Evolutionary conservation across 805 yeast genomes (phyloP).

Genomic region (Starmera pachycereana): DNA sequence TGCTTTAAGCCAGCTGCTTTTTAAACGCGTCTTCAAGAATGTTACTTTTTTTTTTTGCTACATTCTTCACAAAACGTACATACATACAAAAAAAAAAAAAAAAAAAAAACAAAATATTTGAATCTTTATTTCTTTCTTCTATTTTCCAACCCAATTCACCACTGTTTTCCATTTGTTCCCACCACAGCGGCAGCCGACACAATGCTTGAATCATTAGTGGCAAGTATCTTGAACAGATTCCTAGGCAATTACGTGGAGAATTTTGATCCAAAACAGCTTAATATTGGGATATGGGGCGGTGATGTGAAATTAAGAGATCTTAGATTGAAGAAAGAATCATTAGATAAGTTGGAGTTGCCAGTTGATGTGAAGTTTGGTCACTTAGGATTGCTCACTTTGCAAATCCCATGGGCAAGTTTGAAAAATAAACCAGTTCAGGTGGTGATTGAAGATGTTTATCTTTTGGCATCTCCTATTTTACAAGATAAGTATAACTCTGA

Average conservation of each 20-base stretch:
- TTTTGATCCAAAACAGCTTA: slow-evolving; percentile 89
- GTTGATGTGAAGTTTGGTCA: slow-evolving; percentile 83
- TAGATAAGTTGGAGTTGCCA: slow-evolving; percentile 81
- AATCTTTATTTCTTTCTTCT: no score
- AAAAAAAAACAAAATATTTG: no score
- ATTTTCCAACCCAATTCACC: no score
- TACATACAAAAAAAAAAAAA: no score
- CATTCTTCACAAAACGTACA: no score
- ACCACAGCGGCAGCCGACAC: not conserved
- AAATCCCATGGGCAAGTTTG: slow-evolving; percentile 94
- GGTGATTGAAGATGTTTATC: slow-evolving; percentile 73
- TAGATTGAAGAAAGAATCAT: slow-evolving; percentile 74
- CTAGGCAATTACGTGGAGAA: slow-evolving; percentile 79
- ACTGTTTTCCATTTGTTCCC: not conserved
- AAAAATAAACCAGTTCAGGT: slow-evolving; percentile 89
- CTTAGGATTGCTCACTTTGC: slow-evolving; percentile 78
- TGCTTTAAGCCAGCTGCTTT: no score
- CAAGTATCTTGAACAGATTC: slow-evolving; percentile 49
- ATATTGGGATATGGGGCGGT: slow-evolving; percentile 96
- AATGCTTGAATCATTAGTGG: slow-evolving; percentile 62
- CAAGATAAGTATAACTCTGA: slow-evolving; percentile 41
- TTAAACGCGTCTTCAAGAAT: not conserved
- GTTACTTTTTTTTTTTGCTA: not conserved
- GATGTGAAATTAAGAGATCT: slow-evolving; percentile 81
- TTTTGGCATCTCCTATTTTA: slow-evolving; percentile 69